Base-by-base conservation (phyloP, 805 yeast species). In the Candida glaebosa region DNA sequence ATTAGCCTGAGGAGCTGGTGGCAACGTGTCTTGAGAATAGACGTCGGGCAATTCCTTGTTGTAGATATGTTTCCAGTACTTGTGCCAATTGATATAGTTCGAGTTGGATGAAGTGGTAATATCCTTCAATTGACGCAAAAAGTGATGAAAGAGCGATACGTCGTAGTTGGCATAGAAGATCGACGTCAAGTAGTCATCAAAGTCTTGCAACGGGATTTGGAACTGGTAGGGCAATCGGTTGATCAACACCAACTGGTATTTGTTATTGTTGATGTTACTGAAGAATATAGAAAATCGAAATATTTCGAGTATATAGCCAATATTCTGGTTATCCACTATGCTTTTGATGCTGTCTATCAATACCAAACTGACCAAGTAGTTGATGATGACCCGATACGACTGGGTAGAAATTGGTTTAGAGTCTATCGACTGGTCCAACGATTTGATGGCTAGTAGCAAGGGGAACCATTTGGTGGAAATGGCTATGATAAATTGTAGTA, bases 391-490 rank as follows among this genome's bases (percentile, higher is more conserved):
- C 32, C 41, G 47, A 31, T 40, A 43, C 20, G 45, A 32, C 17
- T 25, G 22, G 9, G 26, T 18, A 3, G 31, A 20, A 22, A 25
- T 15, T 20, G 22, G 41, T 20, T 24, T 31, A 30, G 20, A 18
- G 35, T 39, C 26, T 3, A 40, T 31, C 3, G 18, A n/a, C 32
- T 37, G 16, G 37, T 46, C 49, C 20, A 46, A 33, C 16, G 45
- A 34, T 33, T 46, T 46, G 10, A 46, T 30, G 2, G 49, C 39
- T 18, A 43, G 31, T 3, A 41, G 16, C 14, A 40, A 15, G 4
- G 49, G 49, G n/a, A 46, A 37, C 3, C 43, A 5, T 10, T 40
- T 39, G 3, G 47, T 46, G 12, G 39, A 18, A 7, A 38, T n/a
- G 28, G 24, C 40, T 18, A 38, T 19, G 20, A 30, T 15, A 8